Percentiles rank a stretch among this genome's conserved stretches.
These are phyloP conservation scores for Trichoderma breve DNA, from an alignment of 2,329 filamentous ascomycete species.

Conservation along the genomic window DNA sequence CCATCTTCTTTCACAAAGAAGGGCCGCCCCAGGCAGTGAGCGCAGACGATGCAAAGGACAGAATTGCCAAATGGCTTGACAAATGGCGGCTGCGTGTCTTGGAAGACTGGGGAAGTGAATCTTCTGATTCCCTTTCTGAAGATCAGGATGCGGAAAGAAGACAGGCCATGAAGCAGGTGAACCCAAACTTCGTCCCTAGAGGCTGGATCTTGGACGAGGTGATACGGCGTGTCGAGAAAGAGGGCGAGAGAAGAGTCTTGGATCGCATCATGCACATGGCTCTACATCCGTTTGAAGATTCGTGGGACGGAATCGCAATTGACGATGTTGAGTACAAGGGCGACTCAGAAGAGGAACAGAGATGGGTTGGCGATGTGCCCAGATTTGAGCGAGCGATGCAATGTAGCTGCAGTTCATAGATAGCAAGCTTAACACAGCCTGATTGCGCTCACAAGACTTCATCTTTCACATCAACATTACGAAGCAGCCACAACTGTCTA, in stretches of 20 bases:
- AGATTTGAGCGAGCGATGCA: constrained; percentile 76
- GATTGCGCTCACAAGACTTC: not conserved
- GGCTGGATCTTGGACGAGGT: constrained; percentile 93
- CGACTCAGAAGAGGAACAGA: constrained; percentile 70
- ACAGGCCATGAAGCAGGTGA: constrained; percentile 75
- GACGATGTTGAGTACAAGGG: constrained; percentile 52
- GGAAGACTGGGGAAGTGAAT: constrained; percentile 68
- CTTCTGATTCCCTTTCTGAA: constrained; percentile 31
- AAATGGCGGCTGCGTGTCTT: constrained; percentile 69
- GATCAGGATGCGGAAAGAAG: constrained; percentile 61
- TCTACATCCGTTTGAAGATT: constrained; percentile 78
- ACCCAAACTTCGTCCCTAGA: constrained; percentile 89
- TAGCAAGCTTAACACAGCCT: not conserved
- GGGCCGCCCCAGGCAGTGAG: constrained; percentile 58
- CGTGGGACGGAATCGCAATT: constrained; percentile 58
- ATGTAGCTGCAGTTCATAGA: constrained; percentile 88
- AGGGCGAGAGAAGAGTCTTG: constrained; percentile 76
- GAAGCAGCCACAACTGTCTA: not conserved
- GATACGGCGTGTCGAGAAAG: constrained; percentile 83
- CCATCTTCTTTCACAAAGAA: constrained; percentile 77
- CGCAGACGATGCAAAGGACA: constrained; percentile 62
- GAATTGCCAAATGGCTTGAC: constrained; percentile 77
- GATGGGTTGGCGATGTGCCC: constrained; percentile 85
- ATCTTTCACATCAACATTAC: not conserved
- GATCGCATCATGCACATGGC: constrained; percentile 78